Conservation (phyloP, 148 eudicot species). For the Mesembryanthemum crystallinum region DNA sequence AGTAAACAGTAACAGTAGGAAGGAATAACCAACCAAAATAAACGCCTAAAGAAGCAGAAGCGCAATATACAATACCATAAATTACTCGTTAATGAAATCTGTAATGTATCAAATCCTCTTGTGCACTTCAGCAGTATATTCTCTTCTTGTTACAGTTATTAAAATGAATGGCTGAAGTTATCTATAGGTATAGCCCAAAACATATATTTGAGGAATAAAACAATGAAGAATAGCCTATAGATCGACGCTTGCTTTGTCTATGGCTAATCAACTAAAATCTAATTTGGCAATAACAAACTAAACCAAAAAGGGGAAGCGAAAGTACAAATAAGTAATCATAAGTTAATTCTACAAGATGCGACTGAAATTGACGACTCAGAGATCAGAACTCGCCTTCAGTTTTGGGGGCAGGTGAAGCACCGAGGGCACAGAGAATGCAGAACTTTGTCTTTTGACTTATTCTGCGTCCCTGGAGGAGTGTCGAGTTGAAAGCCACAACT, state of each 20-base stretch:
- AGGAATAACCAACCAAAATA: not conserved
- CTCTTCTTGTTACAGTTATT: conserved; percentile 31
- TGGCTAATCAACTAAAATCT: conserved; percentile 32
- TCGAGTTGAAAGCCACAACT: conserved; percentile 70
- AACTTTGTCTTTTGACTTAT: conserved; percentile 25
- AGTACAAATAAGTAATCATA: conserved; percentile 13
- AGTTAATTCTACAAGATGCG: conserved; percentile 22
- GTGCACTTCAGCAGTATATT: not conserved
- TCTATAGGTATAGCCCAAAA: conserved; percentile 25
- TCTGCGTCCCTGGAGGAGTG: conserved; percentile 62
- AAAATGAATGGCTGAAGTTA: conserved; percentile 30
- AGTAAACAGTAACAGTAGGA: too few relatives aligned
- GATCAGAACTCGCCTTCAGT: conserved; percentile 16
- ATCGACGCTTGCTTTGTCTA: conserved; percentile 29
- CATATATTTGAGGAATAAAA: conserved; percentile 21
- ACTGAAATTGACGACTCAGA: conserved; percentile 5
- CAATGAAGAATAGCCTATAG: conserved; percentile 34
- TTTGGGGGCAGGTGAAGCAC: conserved; percentile 15
- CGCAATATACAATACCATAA: not conserved
- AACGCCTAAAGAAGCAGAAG: not conserved
- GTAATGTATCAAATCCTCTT: not conserved
- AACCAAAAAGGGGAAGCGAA: conserved; percentile 10
- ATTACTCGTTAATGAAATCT: not conserved
- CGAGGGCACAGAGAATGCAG: not conserved
- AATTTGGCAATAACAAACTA: conserved; percentile 23